Conservation (phyloP, 2,329 filamentous ascomycete genomes). For the Penicillium occitanis region DNA sequence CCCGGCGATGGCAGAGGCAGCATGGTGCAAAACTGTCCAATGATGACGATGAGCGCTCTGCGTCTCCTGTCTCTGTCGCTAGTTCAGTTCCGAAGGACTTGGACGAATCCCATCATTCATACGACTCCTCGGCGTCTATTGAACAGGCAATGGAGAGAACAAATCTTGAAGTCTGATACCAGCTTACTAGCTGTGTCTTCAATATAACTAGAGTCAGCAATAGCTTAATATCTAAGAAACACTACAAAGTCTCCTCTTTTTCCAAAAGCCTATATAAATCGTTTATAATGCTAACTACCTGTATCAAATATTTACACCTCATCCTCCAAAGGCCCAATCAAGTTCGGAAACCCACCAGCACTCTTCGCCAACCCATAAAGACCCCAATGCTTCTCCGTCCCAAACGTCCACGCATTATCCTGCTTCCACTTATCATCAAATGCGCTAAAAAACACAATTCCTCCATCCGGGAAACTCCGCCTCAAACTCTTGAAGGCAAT, state of each 20-base stretch:
- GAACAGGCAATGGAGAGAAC: constrained; percentile 3
- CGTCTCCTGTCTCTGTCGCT: constrained; percentile 6
- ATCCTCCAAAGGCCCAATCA: constrained; percentile 1
- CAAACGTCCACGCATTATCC: constrained; percentile 61
- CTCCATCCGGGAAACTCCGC: constrained; percentile 51
- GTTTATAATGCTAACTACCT: background rate
- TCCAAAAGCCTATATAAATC: background rate
- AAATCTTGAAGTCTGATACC: background rate
- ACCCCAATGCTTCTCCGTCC: constrained; percentile 77
- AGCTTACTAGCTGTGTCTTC: background rate
- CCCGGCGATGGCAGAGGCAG: constrained; percentile 43
- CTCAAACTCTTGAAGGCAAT: constrained; percentile 66
- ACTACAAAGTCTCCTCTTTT: background rate
- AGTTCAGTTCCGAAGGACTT: background rate
- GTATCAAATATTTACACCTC: constrained; percentile 1
- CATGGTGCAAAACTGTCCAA: constrained; percentile 31
- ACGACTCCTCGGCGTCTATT: background rate
- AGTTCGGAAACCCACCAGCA: background rate
- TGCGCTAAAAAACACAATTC: constrained; percentile 71
- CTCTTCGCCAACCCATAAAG: constrained; percentile 15
- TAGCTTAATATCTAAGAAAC: background rate
- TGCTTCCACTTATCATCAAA: constrained; percentile 80
- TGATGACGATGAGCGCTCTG: constrained; percentile 18
- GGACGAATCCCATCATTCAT: background rate
- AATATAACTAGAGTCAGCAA: background rate